Conservation (phyloP, 768 basidiomycete genomes). For the Auricularia sp. region DNA sequence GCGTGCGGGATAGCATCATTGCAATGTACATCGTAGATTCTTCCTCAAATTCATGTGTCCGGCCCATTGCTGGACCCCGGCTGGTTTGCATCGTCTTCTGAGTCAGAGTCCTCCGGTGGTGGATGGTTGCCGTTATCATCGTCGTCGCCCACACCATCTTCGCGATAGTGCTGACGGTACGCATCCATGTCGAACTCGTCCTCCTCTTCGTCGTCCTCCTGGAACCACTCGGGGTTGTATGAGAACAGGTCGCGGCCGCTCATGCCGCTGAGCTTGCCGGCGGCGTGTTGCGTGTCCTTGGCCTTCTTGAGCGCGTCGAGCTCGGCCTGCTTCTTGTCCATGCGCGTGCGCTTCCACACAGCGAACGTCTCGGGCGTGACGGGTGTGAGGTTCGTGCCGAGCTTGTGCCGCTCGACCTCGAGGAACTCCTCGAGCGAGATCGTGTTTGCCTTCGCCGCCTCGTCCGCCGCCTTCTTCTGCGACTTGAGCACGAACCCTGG, state of each 20-base stretch:
- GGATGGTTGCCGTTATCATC: background rate
- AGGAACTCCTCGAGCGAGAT: constrained; percentile 96
- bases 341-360: constrained; percentile 86
- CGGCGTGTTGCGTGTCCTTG: constrained; percentile 69
- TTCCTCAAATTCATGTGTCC: background rate
- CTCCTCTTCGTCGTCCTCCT: constrained; percentile 52
- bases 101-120: background rate
- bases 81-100: background rate
- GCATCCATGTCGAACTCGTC: constrained; percentile 7
- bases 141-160: background rate
- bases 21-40: background rate
- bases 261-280: constrained; percentile 90
- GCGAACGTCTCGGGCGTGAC: constrained; percentile 89
- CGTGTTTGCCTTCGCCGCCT: constrained; percentile 76
- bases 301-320: constrained; percentile 68
- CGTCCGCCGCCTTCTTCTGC: constrained; percentile 84
- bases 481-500: constrained; percentile 94
- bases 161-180: background rate
- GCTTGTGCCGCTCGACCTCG: constrained; percentile 96
- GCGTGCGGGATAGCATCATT: background rate
- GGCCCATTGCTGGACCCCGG: background rate
- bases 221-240: constrained; percentile 93
- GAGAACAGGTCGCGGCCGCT: constrained; percentile 95
- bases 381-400: constrained; percentile 81
- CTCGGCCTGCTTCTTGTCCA: constrained; percentile 93